Evolutionary conservation across 306 rosid species (phyloP), one percentile per base, ranked within the genome.

Genomic region (Sicyos edulis): DNA sequence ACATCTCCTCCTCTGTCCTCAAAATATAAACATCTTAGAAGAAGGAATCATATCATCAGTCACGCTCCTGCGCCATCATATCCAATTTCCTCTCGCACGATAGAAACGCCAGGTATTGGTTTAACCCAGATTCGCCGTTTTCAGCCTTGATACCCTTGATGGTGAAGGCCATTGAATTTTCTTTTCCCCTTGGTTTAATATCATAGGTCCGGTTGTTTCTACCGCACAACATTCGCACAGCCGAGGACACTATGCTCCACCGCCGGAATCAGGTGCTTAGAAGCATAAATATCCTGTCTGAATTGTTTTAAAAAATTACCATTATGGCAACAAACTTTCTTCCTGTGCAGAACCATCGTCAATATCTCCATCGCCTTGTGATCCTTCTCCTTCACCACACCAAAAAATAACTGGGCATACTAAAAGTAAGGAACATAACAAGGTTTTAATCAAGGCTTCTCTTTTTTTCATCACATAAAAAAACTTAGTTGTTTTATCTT

Each of bases 51-150:
- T 65, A 74, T 71, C 81, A 73, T 73, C 78, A 83, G 86, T 74
- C 96, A 86, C 66, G 84, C 91, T 73, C 87, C 91, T 24, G 80
- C 87, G 69, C 80, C 91, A 50, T 79, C 93, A 62, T 72, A 81
- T 81, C 80, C 70, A 3, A 73, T 68, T 82, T 80, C 93, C 77
- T 86, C 92, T 69, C 85, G 79, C 51, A 58, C 79, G 74, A 77
- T 83, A 63, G 64, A 77, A 57, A 81, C 71, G 51, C 85, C 70
- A 78, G 98, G 96, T 88, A 81, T 76, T 19, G 64, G 61, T 69
- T 66, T 77, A 71, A 54, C 72, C 73, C 57, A 29, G 10, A 59
- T 70, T 49, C 16, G 45, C 60, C n/a, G 19, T 37, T 34, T 34
- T 45, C 22, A 17, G 52, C 11, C 58, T 37, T 54, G 59, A 24